phyloP scores from a whole-genome alignment of 2,329 filamentous ascomycete genomes.

The Tolypocladium paradoxum region DNA sequence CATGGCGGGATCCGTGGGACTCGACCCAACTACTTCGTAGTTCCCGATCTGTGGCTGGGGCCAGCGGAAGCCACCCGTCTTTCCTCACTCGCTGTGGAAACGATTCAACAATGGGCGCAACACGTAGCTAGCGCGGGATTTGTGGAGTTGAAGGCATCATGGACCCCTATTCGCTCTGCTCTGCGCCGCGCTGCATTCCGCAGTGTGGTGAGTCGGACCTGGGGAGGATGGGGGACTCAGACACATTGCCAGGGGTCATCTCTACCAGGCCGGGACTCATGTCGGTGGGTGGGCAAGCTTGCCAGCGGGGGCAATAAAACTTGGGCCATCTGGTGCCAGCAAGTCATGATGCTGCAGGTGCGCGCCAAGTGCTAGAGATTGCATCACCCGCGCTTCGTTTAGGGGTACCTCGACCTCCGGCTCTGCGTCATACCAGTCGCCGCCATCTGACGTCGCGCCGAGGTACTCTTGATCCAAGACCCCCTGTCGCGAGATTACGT shows the following conservation, averaged over 20 bases:
- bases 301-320: not conserved
- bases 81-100: not conserved
- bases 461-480: not conserved
- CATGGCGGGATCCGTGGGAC: not conserved
- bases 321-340: not conserved
- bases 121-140: not conserved
- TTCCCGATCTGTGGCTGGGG: not conserved
- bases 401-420: not conserved
- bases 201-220: not conserved
- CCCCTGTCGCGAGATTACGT: not conserved
- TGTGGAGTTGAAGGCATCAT: not conserved
- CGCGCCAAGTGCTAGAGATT: not conserved
- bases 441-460: not conserved
- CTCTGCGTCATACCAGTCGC: not conserved
- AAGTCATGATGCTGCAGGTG: not conserved
- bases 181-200: not conserved
- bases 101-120: not conserved
- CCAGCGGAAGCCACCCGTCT: not conserved
- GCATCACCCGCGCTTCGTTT: not conserved
- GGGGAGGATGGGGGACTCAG: not conserved
- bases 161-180: not conserved
- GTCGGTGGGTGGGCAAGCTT: not conserved
- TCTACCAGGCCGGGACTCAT: no score
- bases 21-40: not conserved
- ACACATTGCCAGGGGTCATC: no score